Evolutionary conservation across 257 asterid genomes (phyloP).

Genomic region (Gynochthodes officinalis): DNA sequence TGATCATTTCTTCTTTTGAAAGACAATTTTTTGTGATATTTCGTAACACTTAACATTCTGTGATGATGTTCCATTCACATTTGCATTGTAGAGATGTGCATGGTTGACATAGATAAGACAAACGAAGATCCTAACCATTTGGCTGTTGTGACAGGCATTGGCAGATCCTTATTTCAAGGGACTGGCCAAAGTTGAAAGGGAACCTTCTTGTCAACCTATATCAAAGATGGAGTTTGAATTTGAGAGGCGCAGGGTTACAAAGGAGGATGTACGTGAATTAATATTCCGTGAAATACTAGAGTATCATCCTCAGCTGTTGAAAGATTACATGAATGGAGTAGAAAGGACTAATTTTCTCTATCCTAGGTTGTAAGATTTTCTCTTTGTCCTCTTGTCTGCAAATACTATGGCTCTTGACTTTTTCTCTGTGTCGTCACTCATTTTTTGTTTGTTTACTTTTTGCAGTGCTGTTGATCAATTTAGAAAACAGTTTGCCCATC

Average conservation of each 20-base stretch:
- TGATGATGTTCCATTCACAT: background rate
- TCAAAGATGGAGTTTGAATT: constrained; percentile 79
- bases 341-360: constrained; percentile 68
- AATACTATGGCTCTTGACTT: background rate
- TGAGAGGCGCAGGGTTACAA: constrained; percentile 83
- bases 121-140: background rate
- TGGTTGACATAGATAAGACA: background rate
- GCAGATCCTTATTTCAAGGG: constrained; percentile 87
- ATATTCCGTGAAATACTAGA: constrained; percentile 82
- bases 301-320: constrained; percentile 80
- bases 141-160: constrained; percentile 48
- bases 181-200: constrained; percentile 71
- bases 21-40: background rate
- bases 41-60: background rate
- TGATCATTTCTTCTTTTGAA: background rate
- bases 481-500: constrained; percentile 67
- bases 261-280: constrained; percentile 71
- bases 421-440: constrained; percentile 9
- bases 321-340: constrained; percentile 67
- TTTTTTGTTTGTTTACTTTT: constrained; percentile 4
- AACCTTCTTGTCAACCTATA: constrained; percentile 73
- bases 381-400: background rate
- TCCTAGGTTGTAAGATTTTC: constrained; percentile 53
- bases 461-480: constrained; percentile 82
- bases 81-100: background rate